Percentiles rank a stretch among this genome's conserved stretches.
Conservation (phyloP, 2,329 filamentous ascomycete species). For the Ophiostoma piceae region DNA sequence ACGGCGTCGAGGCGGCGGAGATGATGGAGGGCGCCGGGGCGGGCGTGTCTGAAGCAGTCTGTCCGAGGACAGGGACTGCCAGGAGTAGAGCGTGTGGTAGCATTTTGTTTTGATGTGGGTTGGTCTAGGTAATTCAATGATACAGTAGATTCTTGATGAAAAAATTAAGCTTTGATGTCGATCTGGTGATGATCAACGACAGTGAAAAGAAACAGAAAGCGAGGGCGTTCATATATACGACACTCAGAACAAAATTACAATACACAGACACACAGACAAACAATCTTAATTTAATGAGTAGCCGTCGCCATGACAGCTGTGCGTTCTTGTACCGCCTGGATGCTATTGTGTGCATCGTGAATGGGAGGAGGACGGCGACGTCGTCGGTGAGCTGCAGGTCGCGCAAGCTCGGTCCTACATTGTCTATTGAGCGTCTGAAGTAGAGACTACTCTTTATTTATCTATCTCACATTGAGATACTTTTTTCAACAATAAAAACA, state of each 20-base stretch:
- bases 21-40: neutral
- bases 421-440: neutral
- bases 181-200: too few species aligned
- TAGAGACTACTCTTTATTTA: neutral
- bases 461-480: neutral
- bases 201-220: too few species aligned
- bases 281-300: neutral
- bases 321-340: neutral
- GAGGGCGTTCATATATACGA: neutral
- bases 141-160: neutral
- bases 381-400: neutral
- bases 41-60: neutral
- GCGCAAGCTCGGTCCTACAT: neutral
- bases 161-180: too few species aligned
- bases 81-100: neutral
- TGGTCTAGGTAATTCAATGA: too few species aligned
- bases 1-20: neutral
- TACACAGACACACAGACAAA: neutral
- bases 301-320: neutral
- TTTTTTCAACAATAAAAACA: too few species aligned
- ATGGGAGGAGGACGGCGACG: constrained; percentile 2
- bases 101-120: neutral
- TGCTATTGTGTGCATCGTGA: constrained; percentile 15
- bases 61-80: neutral
- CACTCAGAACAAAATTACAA: neutral